Base-by-base conservation (phyloP, 495 filamentous ascomycete species). In the Talaromyces stipitatus region DNA sequence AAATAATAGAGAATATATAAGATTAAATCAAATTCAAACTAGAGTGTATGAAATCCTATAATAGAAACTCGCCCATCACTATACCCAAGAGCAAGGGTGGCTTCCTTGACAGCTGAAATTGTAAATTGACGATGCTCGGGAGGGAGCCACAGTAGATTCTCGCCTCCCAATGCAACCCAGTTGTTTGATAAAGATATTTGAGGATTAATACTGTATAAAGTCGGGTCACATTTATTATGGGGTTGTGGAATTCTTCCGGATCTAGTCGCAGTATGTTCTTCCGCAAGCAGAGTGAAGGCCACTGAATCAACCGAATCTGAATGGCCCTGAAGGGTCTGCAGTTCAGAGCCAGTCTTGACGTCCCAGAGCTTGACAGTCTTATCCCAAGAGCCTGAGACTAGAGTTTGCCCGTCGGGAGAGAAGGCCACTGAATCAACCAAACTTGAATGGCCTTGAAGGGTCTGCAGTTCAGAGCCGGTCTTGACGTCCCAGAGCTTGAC, bases 21-120 rank as follows among this genome's bases (percentile, higher is more conserved):
- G 4, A 14, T 5, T 16, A 14, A 38, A 14, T 12, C 4, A 38
- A 16, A 38, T 38, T 38, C 33, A 38, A 38, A 5, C 33, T 38
- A 38, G 3, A 38, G n/a, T 12, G 45, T 48, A 48, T 23, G 23
- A 20, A 54, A 38, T 27, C 30, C 30, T 53, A 53, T 53, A 22
- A 53, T 30, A 53, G 50, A 53, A 53, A 53, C 50, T 20, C 50
- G 26, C 26, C 50, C 50, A 16, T 18, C 26, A 30, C 26, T 22
- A 30, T 53, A 36, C 30, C 50, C 50, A 53, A 53, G 50, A 53
- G 30, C 30, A 53, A 53, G 30, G 30, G 9, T 36, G 30, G 27
- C 50, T 30, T 53, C 50, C 9, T 30, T 29, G 18, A 36, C 50
- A 14, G 50, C 50, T 36, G 27, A 53, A 53, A 9, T 14, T 30